Conservation (phyloP, 805 yeast genomes). For the Kodamaea kaohsiungensis region DNA sequence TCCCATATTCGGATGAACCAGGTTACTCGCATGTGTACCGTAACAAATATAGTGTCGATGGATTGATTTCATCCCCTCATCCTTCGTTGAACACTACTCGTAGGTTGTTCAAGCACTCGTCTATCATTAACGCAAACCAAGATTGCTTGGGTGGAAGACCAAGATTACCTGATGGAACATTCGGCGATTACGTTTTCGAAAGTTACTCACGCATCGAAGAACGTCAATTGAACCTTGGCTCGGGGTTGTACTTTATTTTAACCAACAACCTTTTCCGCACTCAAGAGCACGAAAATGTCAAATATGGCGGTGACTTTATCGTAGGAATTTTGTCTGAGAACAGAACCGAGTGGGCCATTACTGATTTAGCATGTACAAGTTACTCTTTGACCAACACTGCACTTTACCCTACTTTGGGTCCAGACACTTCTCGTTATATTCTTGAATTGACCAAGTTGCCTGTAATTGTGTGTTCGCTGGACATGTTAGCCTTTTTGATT, state of each 20-base stretch:
- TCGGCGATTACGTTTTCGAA: constrained; percentile 32
- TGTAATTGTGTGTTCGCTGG: constrained; percentile 36
- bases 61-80: constrained; percentile 39
- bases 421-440: constrained; percentile 63
- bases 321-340: constrained; percentile 59
- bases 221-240: constrained; percentile 36
- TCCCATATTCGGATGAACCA: constrained; percentile 40
- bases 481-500: constrained; percentile 29
- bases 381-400: constrained; percentile 36
- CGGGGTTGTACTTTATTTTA: constrained; percentile 39
- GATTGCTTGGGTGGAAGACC: constrained; percentile 51
- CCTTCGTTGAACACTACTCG: constrained; percentile 46
- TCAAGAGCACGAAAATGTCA: constrained; percentile 25
- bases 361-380: constrained; percentile 67
- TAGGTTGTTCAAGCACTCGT: constrained; percentile 46
- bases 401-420: constrained; percentile 39
- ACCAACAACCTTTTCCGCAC: constrained; percentile 34
- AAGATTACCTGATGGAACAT: constrained; percentile 23
- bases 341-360: constrained; percentile 65
- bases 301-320: constrained; percentile 37
- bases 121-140: constrained; percentile 31
- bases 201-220: constrained; percentile 30
- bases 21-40: constrained; percentile 58
- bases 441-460: constrained; percentile 63
- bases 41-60: constrained; percentile 25